Evolutionary conservation across 192 early-diverging fungal species (phyloP).

Genomic region (Coemansia furcata): DNA sequence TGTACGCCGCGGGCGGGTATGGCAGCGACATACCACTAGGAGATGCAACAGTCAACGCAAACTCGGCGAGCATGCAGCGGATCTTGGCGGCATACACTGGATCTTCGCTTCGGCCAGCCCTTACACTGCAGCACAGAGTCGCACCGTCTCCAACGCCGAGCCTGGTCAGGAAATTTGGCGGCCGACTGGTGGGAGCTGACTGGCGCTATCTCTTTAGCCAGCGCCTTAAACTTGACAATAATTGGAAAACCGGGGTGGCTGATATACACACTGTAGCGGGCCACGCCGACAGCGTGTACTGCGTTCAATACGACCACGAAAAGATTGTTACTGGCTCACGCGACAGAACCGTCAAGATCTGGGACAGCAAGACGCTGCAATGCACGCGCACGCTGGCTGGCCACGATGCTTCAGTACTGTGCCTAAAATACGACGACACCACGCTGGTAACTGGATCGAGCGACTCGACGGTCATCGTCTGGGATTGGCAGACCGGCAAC

Average conservation of each 20-base stretch:
- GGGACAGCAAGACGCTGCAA: conserved; percentile 66
- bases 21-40: neutral
- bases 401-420: conserved; percentile 71
- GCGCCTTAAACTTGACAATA: conserved; percentile 56
- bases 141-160: conserved; percentile 40
- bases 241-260: conserved; percentile 50
- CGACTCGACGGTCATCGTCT: conserved; percentile 81
- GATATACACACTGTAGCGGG: conserved; percentile 62
- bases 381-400: conserved; percentile 61
- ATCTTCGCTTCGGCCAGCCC: conserved; percentile 41
- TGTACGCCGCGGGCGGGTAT: neutral
- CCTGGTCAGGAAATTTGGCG: conserved; percentile 1
- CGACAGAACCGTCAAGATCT: conserved; percentile 76
- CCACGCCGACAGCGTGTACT: conserved; percentile 87
- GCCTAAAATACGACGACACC: conserved; percentile 75
- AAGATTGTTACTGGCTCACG: conserved; percentile 76
- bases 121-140: conserved; percentile 47
- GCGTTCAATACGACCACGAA: conserved; percentile 78
- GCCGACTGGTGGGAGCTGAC: conserved; percentile 34
- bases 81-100: conserved; percentile 33
- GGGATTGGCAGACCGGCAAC: conserved; percentile 63
- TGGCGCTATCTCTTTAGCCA: conserved; percentile 76
- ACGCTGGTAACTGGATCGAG: conserved; percentile 83
- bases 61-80: conserved; percentile 10
- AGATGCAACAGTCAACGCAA: neutral